phyloP scores from a whole-genome alignment of 495 filamentous ascomycete species.

The Corynascus novoguineensis region DNA sequence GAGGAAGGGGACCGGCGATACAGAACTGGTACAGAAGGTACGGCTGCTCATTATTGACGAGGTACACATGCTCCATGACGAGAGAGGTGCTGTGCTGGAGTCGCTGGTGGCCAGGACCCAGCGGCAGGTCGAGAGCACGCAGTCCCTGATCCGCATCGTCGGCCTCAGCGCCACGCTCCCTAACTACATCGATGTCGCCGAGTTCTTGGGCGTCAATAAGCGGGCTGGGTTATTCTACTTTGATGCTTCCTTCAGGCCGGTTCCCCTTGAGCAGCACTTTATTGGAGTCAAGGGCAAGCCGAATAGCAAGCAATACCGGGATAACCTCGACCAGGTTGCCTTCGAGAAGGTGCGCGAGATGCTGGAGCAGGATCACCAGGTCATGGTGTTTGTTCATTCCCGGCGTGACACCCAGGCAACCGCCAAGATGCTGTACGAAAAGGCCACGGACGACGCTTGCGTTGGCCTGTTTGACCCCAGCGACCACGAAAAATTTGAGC shows the following conservation, averaged over 20 bases:
- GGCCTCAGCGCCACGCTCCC: slow-evolving; percentile 92
- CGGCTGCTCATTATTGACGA: slow-evolving; percentile 96
- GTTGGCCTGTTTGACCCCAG: slow-evolving; percentile 77
- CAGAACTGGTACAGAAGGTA: slow-evolving; percentile 95
- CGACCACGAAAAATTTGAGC: slow-evolving; percentile 61
- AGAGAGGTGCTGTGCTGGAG: slow-evolving; percentile 91
- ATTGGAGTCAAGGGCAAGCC: slow-evolving; percentile 92
- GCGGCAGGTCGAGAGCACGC: slow-evolving; percentile 94
- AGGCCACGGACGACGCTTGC: slow-evolving; percentile 73
- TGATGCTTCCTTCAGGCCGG: slow-evolving; percentile 89
- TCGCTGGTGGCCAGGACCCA: slow-evolving; percentile 91
- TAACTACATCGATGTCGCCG: slow-evolving; percentile 93
- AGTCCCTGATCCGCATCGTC: slow-evolving; percentile 92
- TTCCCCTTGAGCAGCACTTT: slow-evolving; percentile 96
- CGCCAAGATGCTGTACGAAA: slow-evolving; percentile 76
- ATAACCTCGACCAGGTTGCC: slow-evolving; percentile 77
- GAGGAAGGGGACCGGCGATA: slow-evolving; percentile 92
- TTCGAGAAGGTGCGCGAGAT: slow-evolving; percentile 96
- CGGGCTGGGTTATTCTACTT: slow-evolving; percentile 95
- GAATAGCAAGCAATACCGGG: slow-evolving; percentile 67
- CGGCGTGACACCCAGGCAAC: slow-evolving; percentile 89
- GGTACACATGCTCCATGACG: slow-evolving; percentile 99
- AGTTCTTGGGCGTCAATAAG: slow-evolving; percentile 94
- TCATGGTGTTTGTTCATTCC: slow-evolving; percentile 99
- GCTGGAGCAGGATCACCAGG: slow-evolving; percentile 80